A percentile compares a stretch with the other conserved stretches of the same genome.
Conservation (phyloP, 306 rosid species). For the Crotalaria pallida region DNA sequence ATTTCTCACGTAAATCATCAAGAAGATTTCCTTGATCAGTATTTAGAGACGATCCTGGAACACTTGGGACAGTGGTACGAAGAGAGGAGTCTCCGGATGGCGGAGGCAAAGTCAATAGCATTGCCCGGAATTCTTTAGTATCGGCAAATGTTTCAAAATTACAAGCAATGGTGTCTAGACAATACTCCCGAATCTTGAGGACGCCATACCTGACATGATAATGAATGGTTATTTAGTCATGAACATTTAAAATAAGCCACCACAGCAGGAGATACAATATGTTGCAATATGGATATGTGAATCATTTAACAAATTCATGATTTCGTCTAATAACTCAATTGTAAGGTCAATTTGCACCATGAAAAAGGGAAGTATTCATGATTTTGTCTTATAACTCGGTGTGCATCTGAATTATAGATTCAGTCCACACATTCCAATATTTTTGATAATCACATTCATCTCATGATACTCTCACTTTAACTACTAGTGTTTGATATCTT, state of each 20-base stretch:
- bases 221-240: too few species aligned
- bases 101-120: constrained; percentile 80
- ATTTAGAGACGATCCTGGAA: constrained; percentile 76
- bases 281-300: neutral
- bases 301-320: constrained; percentile 16
- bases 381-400: neutral
- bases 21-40: constrained; percentile 76
- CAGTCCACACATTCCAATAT: neutral
- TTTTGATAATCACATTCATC: neutral
- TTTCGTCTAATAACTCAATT: neutral
- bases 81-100: constrained; percentile 92
- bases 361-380: neutral
- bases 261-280: neutral
- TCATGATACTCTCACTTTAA: neutral
- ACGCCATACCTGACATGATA: constrained; percentile 68
- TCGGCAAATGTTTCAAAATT: constrained; percentile 89
- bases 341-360: neutral
- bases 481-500: neutral
- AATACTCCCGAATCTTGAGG: constrained; percentile 75
- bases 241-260: neutral
- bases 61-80: constrained; percentile 88
- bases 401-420: neutral
- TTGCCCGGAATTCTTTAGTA: constrained; percentile 66
- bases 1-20: constrained; percentile 89
- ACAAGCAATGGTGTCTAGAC: constrained; percentile 78